These are phyloP conservation scores for Aspergillus sclerotialis DNA, from an alignment of 2,329 filamentous ascomycete species.

Conservation along the genomic window DNA sequence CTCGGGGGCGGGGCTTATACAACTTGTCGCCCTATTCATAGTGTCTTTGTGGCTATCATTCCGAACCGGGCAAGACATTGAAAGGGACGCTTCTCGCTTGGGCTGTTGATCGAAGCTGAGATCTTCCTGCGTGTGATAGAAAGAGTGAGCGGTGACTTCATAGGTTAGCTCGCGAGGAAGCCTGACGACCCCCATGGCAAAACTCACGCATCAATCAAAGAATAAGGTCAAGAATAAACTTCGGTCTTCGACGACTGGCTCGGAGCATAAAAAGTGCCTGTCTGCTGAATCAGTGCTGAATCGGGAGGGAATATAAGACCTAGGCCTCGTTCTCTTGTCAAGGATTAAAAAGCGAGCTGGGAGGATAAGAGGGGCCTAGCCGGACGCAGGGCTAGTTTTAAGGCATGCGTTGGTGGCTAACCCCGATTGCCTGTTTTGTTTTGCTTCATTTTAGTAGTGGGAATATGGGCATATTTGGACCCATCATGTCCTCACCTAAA, in stretches of 20 bases:
- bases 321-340: constrained; percentile 10
- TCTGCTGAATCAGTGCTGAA: too few species aligned
- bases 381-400: constrained; percentile 26
- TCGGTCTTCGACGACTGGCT: constrained; percentile 6
- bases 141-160: constrained; percentile 18
- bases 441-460: constrained; percentile 6
- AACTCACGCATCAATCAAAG: constrained; percentile 12
- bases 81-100: constrained; percentile 15
- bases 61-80: constrained; percentile 18
- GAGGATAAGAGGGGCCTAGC: constrained; percentile 16
- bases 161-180: constrained; percentile 11
- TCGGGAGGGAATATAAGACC: constrained; percentile 14
- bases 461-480: constrained; percentile 3
- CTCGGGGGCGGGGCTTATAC: constrained; percentile 17
- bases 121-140: constrained; percentile 16
- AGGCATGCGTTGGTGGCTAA: constrained; percentile 20
- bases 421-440: constrained; percentile 15
- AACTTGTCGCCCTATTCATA: constrained; percentile 11
- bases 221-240: constrained; percentile 4
- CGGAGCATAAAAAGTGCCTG: constrained; percentile 9
- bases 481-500: constrained; percentile 7
- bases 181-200: constrained; percentile 10
- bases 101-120: constrained; percentile 14
- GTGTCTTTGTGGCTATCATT: constrained; percentile 19
- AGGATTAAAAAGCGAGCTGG: constrained; percentile 15